Conservation (phyloP, 768 basidiomycete genomes). For the Macrolepiota albuminosa region DNA sequence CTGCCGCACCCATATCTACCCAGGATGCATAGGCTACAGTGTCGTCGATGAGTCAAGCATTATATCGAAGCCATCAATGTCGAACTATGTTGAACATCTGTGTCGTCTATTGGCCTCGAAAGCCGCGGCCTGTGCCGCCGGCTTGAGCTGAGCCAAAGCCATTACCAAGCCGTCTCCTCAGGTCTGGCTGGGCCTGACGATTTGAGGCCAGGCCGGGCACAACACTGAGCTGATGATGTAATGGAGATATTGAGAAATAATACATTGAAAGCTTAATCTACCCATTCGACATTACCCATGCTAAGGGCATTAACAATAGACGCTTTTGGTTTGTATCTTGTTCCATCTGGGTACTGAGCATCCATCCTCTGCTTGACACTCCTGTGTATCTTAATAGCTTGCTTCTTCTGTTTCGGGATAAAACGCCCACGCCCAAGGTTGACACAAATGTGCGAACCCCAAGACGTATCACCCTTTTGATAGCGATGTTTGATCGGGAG, state of each 20-base stretch:
- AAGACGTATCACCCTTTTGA: constrained; percentile 28
- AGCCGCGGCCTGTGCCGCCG: too few species aligned
- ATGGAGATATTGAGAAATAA: constrained; percentile 5
- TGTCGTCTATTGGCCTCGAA: too few species aligned
- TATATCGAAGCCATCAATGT: too few species aligned
- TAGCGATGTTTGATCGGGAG: constrained; percentile 32
- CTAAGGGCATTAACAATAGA: constrained; percentile 22
- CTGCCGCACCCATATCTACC: too few species aligned
- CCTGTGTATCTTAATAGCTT: constrained; percentile 40
- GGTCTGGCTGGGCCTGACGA: too few species aligned
- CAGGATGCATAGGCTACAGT: too few species aligned
- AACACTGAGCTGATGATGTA: too few species aligned
- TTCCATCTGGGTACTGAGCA: constrained; percentile 30
- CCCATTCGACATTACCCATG: constrained; percentile 16
- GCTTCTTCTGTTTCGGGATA: constrained; percentile 34
- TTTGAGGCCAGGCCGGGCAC: too few species aligned
- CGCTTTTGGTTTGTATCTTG: constrained; percentile 34
- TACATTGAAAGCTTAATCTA: constrained; percentile 3
- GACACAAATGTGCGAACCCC: constrained; percentile 20
- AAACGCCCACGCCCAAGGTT: constrained; percentile 36
- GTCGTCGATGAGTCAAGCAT: too few species aligned
- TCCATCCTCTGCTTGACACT: constrained; percentile 53
- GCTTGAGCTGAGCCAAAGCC: too few species aligned
- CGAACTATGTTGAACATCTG: too few species aligned
- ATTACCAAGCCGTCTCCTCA: too few species aligned